Evolutionary conservation across 2,329 filamentous ascomycete species (phyloP).

Genomic region (Cercospora sp.): DNA sequence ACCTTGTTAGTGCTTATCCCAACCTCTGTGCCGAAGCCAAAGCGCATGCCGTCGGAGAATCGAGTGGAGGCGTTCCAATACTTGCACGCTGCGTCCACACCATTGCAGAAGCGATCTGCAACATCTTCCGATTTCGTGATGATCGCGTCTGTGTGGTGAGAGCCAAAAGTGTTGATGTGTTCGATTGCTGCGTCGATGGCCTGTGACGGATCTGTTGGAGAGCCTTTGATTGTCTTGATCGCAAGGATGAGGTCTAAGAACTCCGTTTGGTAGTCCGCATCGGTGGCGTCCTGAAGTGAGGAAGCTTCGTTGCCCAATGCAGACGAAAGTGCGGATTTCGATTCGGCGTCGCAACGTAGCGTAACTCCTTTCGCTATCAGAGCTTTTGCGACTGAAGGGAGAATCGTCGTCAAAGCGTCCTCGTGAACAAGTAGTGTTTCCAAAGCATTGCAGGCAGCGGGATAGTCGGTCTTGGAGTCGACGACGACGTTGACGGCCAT

Average conservation of each 20-base stretch:
- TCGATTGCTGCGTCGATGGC: conserved; percentile 68
- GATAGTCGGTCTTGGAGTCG: conserved; percentile 92
- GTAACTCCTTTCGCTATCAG: conserved; percentile 75
- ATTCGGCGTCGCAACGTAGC: conserved; percentile 73
- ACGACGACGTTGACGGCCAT: conserved; percentile 76
- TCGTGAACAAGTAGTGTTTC: conserved; percentile 88
- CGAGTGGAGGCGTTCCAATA: conserved; percentile 97
- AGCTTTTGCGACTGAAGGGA: conserved; percentile 71
- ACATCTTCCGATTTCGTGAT: conserved; percentile 67
- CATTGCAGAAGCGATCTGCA: conserved; percentile 80
- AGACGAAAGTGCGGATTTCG: conserved; percentile 62
- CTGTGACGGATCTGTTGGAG: conserved; percentile 21
- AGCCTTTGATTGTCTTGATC: conserved; percentile 68
- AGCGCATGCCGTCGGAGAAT: conserved; percentile 94
- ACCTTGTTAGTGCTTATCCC: conserved; percentile 99
- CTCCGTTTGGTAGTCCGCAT: conserved; percentile 80
- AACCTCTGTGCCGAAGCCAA: conserved; percentile 96
- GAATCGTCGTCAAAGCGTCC: conserved; percentile 62
- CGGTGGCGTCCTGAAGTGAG: conserved; percentile 62
- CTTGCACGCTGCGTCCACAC: conserved; percentile 84
- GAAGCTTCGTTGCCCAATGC: conserved; percentile 47
- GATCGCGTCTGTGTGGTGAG: conserved; percentile 91
- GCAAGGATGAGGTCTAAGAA: conserved; percentile 83
- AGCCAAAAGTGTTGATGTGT: conserved; percentile 91
- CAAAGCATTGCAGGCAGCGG: conserved; percentile 91